Conservation (phyloP, 352 stramenopile species). For the Vaucheria bursata region DNA sequence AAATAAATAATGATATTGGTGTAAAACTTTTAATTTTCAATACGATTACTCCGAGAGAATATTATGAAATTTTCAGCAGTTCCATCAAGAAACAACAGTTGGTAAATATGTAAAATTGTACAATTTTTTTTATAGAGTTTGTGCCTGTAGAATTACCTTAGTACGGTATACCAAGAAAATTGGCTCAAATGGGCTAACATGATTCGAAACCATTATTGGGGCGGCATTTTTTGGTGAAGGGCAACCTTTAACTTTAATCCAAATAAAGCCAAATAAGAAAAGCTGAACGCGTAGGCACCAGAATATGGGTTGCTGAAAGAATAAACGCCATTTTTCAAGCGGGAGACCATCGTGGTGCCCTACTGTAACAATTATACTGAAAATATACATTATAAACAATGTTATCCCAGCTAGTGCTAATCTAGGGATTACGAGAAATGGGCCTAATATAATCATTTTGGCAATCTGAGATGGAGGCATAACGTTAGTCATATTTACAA, state of each 20-base stretch:
- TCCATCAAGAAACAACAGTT: too few relatives aligned
- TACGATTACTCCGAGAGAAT: too few relatives aligned
- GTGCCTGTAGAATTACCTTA: not conserved
- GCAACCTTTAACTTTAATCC: slow-evolving; percentile 25
- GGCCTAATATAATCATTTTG: slow-evolving; percentile 33
- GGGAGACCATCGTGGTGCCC: slow-evolving; percentile 17
- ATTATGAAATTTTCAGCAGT: too few relatives aligned
- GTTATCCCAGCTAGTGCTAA: slow-evolving; percentile 24
- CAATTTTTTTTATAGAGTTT: too few relatives aligned
- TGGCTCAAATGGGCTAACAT: slow-evolving; percentile 43
- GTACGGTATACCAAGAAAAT: slow-evolving; percentile 30
- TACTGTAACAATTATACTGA: slow-evolving; percentile 15
- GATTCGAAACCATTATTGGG: slow-evolving; percentile 43
- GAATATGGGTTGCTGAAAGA: slow-evolving; percentile 34
- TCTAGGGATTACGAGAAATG: slow-evolving; percentile 12
- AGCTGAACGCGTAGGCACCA: slow-evolving; percentile 39
- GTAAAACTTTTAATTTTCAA: too few relatives aligned
- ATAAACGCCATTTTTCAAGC: slow-evolving; percentile 8
- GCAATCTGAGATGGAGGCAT: slow-evolving; percentile 22
- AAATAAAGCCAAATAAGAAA: slow-evolving; percentile 40
- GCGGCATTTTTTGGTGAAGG: slow-evolving; percentile 16
- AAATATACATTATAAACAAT: slow-evolving; percentile 34
- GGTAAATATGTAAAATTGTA: too few relatives aligned
- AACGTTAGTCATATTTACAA: slow-evolving; percentile 42
- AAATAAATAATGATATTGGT: too few relatives aligned